Conservation (phyloP, 495 filamentous ascomycete genomes). For the Filosporella fistucella region DNA sequence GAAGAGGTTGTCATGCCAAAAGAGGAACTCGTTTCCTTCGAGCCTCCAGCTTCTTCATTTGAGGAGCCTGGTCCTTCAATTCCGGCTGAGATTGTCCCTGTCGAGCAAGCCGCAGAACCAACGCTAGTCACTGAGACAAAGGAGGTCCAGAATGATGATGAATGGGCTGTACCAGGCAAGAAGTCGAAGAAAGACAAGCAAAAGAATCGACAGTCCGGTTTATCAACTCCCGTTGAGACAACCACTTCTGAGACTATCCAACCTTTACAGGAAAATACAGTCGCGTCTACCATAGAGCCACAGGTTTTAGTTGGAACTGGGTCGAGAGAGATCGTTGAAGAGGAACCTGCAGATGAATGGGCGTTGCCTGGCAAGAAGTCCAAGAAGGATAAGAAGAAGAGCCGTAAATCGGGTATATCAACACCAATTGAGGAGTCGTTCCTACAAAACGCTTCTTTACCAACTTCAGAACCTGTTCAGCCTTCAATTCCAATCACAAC, state of each 20-base stretch:
- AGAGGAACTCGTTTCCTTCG: too few species aligned
- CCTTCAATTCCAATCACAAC: too few species aligned
- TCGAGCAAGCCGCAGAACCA: not conserved
- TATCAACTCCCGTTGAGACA: conserved; percentile 3
- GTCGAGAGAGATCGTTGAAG: not conserved
- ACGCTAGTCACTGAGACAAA: too few species aligned
- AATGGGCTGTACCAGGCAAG: conserved; percentile 2
- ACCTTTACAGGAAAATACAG: too few species aligned
- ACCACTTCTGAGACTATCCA: not conserved
- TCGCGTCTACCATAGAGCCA: too few species aligned
- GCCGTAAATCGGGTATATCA: conserved; percentile 16
- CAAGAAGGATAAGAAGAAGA: conserved; percentile 24
- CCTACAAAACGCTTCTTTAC: too few species aligned
- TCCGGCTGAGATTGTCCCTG: not conserved
- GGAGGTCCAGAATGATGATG: too few species aligned
- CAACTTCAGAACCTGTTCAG: too few species aligned
- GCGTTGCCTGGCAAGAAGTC: conserved; percentile 16
- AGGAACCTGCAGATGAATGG: not conserved
- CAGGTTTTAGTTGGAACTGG: too few species aligned
- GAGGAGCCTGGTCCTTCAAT: not conserved
- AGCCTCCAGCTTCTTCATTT: too few species aligned
- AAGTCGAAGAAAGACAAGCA: conserved; percentile 20
- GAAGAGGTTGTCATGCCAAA: not conserved
- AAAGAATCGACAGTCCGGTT: conserved; percentile 12
- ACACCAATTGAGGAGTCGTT: conserved; percentile 1